Percentiles rank a stretch among this genome's conserved stretches.
phyloP scores from a whole-genome alignment of 78 protist genomes.

The Dictyostelium firmibasis region DNA sequence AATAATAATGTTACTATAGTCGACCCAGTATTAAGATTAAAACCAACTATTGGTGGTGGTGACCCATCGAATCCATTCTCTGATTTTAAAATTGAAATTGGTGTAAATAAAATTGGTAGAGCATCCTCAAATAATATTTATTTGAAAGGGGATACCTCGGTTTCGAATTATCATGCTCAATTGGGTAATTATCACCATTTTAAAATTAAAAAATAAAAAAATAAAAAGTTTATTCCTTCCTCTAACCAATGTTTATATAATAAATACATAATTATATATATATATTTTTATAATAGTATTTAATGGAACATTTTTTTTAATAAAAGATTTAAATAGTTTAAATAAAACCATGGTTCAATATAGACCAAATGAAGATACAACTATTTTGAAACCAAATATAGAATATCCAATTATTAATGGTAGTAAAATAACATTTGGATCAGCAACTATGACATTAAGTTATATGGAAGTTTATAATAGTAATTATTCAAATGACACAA shows the following conservation, averaged over 20 bases:
- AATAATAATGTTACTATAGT: background rate
- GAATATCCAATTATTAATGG: background rate
- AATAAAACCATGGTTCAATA: constrained; percentile 19
- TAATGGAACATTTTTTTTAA: background rate
- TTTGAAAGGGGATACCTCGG: background rate
- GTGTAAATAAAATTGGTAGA: constrained; percentile 30
- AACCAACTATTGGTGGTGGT: background rate
- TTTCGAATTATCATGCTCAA: constrained; percentile 44
- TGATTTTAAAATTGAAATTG: background rate
- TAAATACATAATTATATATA: background rate
- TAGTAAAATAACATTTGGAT: constrained; percentile 22
- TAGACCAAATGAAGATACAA: background rate
- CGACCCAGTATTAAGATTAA: background rate
- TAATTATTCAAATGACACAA: background rate
- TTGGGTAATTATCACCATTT: background rate
- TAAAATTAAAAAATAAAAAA: no score
- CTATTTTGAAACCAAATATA: background rate
- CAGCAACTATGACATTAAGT: background rate
- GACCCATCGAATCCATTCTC: background rate
- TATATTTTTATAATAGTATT: no score
- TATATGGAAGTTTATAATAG: background rate
- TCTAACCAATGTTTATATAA: no score
- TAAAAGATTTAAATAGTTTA: constrained; percentile 19
- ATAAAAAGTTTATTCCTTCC: no score
- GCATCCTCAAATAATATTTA: constrained; percentile 18